phyloP scores from a whole-genome alignment of 208 protist species.

The Angomonas ambiguus region DNA sequence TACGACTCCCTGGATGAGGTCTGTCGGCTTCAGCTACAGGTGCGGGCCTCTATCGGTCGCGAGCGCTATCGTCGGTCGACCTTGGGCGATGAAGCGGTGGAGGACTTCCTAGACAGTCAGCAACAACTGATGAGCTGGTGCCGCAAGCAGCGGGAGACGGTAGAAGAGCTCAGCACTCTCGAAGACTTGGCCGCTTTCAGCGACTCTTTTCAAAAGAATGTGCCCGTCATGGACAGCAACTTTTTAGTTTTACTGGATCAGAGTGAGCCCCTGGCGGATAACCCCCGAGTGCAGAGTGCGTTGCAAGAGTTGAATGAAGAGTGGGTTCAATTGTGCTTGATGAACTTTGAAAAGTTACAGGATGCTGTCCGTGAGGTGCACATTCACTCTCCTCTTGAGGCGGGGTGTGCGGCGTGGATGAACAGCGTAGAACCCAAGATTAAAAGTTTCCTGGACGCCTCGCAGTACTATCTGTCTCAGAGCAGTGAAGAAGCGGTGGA shows the following conservation, averaged over 20 bases:
- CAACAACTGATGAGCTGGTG: constrained; percentile 73
- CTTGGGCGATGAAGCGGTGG: constrained; percentile 39
- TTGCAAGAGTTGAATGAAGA: constrained; percentile 67
- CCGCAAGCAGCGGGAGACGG: constrained; percentile 64
- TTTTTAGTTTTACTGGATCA: constrained; percentile 80
- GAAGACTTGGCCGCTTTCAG: constrained; percentile 64
- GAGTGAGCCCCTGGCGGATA: constrained; percentile 44
- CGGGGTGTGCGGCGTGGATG: constrained; percentile 35
- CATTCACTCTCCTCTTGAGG: constrained; percentile 32
- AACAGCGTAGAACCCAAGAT: constrained; percentile 18
- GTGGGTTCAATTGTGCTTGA: constrained; percentile 59
- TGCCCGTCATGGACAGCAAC: constrained; percentile 82
- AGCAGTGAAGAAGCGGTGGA: constrained; percentile 7
- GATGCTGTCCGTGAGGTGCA: constrained; percentile 33
- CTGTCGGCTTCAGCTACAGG: constrained; percentile 69
- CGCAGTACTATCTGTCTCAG: constrained; percentile 19
- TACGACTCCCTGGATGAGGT: constrained; percentile 56
- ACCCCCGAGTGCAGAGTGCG: constrained; percentile 55
- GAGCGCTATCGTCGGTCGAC: constrained; percentile 53
- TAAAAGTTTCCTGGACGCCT: constrained; percentile 17
- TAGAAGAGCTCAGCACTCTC: constrained; percentile 39
- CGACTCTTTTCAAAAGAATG: constrained; percentile 66
- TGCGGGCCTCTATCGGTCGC: constrained; percentile 52
- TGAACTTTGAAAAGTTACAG: constrained; percentile 63
- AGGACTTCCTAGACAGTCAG: constrained; percentile 64